These are phyloP conservation scores for Lactifluus echinatus DNA, from an alignment of 768 basidiomycete species.

Conservation along the genomic window DNA sequence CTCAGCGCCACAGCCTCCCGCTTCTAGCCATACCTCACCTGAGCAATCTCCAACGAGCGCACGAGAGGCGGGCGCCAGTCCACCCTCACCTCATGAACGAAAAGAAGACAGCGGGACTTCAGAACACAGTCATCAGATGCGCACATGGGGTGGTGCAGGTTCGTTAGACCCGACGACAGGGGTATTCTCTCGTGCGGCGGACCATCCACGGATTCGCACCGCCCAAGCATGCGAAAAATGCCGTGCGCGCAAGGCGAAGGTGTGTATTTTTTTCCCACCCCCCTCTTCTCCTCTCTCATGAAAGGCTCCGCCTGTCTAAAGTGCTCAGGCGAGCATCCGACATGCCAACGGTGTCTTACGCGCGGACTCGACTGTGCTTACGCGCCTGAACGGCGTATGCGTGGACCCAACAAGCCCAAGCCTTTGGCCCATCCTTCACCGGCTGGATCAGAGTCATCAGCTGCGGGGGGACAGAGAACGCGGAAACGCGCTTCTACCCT, in stretches of 20 bases:
- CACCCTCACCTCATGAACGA: not conserved
- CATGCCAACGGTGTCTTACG: slow-evolving; percentile 54
- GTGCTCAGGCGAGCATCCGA: slow-evolving; percentile 66
- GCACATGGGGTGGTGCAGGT: slow-evolving; percentile 31
- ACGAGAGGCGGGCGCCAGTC: not conserved
- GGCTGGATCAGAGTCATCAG: not conserved
- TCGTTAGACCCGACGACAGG: slow-evolving; percentile 56
- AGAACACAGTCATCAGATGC: not conserved
- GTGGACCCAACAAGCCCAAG: slow-evolving; percentile 54
- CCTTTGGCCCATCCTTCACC: not conserved
- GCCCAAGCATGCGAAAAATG: slow-evolving; percentile 74
- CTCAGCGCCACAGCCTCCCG: not conserved
- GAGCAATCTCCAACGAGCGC: not conserved
- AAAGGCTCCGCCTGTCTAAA: slow-evolving; percentile 23
- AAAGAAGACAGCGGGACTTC: not conserved
- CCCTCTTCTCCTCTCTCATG: not conserved
- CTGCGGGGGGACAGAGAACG: not conserved
- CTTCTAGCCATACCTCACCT: not conserved
- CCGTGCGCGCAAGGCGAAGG: slow-evolving; percentile 65
- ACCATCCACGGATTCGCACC: slow-evolving; percentile 58
- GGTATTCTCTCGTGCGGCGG: slow-evolving; percentile 56
- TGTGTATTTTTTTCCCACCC: slow-evolving; percentile 25
- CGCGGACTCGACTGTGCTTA: slow-evolving; percentile 59
- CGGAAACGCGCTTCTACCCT: slow-evolving; percentile 14
- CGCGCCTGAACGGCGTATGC: slow-evolving; percentile 53